Percentiles rank a stretch among this genome's conserved stretches.
Evolutionary conservation across 2,329 filamentous ascomycete genomes (phyloP).

Genomic region (Didymella glomerata): DNA sequence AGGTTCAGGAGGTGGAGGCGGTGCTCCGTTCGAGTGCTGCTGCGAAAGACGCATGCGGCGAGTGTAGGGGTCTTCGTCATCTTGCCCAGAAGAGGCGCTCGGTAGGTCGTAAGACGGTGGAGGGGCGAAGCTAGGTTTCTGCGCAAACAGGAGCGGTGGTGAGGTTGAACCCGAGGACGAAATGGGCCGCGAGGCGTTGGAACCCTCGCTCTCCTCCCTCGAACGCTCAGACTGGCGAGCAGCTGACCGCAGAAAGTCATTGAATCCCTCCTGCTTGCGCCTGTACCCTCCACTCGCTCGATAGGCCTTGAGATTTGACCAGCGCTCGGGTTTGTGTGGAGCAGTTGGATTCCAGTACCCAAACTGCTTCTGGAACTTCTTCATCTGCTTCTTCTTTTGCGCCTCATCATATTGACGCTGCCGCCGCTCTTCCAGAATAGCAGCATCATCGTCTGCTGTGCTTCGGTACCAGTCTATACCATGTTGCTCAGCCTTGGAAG

Average conservation of each 20-base stretch:
- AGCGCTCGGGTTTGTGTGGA: slow-evolving; percentile 36
- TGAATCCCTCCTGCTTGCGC: slow-evolving; percentile 37
- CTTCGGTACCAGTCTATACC: slow-evolving; percentile 68
- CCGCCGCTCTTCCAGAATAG: slow-evolving; percentile 69
- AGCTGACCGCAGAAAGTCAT: slow-evolving; percentile 33
- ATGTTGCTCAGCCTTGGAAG: slow-evolving; percentile 30
- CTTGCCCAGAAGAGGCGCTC: slow-evolving; percentile 33
- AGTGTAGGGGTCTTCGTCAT: slow-evolving; percentile 32
- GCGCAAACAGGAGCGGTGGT: slow-evolving; percentile 10
- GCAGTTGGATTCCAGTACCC: slow-evolving; percentile 60
- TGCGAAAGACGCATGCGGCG: slow-evolving; percentile 34
- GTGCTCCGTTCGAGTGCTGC: slow-evolving; percentile 19
- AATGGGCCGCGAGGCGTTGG: slow-evolving; percentile 20
- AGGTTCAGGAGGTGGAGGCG: slow-evolving; percentile 24
- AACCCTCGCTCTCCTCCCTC: slow-evolving; percentile 26
- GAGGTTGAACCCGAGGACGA: slow-evolving; percentile 28
- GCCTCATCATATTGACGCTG: slow-evolving; percentile 76
- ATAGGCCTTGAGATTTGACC: slow-evolving; percentile 42
- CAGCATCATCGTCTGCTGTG: slow-evolving; percentile 80
- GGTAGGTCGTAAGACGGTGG: slow-evolving; percentile 47
- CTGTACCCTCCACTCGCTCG: slow-evolving; percentile 37
- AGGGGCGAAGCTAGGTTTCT: slow-evolving; percentile 57
- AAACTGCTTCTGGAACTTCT: slow-evolving; percentile 78
- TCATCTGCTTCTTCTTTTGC: slow-evolving; percentile 65
- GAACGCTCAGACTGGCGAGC: slow-evolving; percentile 23